phyloP scores from a whole-genome alignment of 2,329 filamentous ascomycete genomes.

The Septoria linicola region DNA sequence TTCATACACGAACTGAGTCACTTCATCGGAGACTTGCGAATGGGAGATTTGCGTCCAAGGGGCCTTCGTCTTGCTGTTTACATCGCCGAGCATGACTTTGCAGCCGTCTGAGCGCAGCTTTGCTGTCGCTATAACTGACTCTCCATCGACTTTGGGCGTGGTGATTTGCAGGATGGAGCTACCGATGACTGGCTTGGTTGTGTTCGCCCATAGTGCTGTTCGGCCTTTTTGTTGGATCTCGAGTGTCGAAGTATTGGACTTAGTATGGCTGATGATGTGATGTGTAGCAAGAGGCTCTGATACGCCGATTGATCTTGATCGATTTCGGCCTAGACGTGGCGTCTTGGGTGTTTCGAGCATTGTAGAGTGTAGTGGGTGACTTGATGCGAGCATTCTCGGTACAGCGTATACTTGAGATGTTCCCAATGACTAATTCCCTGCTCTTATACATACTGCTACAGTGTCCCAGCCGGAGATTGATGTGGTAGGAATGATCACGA shows the following conservation, averaged over 20 bases:
- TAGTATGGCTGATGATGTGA: conserved; percentile 6
- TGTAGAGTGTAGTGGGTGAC: not conserved
- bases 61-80: not conserved
- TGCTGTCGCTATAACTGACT: not conserved
- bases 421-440: not conserved
- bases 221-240: conserved; percentile 12
- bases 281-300: conserved; percentile 3
- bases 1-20: not conserved
- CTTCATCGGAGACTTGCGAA: not conserved
- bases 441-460: not conserved
- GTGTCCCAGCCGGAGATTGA: not conserved
- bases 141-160: conserved; percentile 13
- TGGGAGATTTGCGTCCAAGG: not conserved
- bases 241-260: not conserved
- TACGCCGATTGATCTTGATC: not conserved
- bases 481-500: not conserved
- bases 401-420: not conserved
- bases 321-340: not conserved
- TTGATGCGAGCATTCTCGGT: not conserved
- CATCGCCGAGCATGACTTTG: conserved; percentile 8
- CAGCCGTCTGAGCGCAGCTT: conserved; percentile 4
- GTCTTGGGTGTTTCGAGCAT: not conserved
- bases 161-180: not conserved
- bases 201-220: conserved; percentile 1
- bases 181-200: not conserved